Evolutionary conservation across 2,329 filamentous ascomycete genomes (phyloP).

Genomic region (Aspergillus sp.): DNA sequence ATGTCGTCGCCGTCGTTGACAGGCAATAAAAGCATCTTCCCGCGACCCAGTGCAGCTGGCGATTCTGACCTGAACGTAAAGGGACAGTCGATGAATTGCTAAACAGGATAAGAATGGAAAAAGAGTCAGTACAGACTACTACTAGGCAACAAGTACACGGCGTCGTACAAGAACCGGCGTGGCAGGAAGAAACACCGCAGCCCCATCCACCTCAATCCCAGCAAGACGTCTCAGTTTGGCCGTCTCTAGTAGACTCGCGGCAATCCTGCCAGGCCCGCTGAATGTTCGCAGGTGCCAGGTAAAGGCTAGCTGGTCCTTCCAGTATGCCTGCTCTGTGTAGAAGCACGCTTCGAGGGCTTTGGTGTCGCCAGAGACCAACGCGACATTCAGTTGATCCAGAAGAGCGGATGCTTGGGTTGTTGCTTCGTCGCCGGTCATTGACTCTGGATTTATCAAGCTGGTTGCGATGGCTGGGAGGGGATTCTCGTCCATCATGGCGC

Average conservation of each 20-base stretch:
- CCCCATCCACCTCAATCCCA: conserved; percentile 12
- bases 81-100: conserved; percentile 33
- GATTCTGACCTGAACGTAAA: conserved; percentile 33
- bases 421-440: not conserved
- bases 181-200: conserved; percentile 13
- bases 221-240: not conserved
- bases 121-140: not conserved
- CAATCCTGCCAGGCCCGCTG: conserved; percentile 19
- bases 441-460: not conserved
- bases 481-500: not conserved
- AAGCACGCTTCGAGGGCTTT: conserved; percentile 28
- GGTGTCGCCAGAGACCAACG: conserved; percentile 18
- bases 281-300: conserved; percentile 42
- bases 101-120: not conserved
- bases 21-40: conserved; percentile 33
- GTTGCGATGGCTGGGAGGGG: not conserved
- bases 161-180: conserved; percentile 17
- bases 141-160: not conserved
- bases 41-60: conserved; percentile 31
- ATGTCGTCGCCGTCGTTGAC: conserved; percentile 9
- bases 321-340: conserved; percentile 34
- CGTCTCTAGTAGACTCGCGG: conserved; percentile 16
- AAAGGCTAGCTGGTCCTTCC: conserved; percentile 38
- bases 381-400: conserved; percentile 7
- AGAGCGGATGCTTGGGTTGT: not conserved